Percentiles rank a stretch among this genome's conserved stretches.
These are phyloP conservation scores for Trichoderma arundinaceum DNA, from an alignment of 2,329 filamentous ascomycete species.

Conservation along the genomic window DNA sequence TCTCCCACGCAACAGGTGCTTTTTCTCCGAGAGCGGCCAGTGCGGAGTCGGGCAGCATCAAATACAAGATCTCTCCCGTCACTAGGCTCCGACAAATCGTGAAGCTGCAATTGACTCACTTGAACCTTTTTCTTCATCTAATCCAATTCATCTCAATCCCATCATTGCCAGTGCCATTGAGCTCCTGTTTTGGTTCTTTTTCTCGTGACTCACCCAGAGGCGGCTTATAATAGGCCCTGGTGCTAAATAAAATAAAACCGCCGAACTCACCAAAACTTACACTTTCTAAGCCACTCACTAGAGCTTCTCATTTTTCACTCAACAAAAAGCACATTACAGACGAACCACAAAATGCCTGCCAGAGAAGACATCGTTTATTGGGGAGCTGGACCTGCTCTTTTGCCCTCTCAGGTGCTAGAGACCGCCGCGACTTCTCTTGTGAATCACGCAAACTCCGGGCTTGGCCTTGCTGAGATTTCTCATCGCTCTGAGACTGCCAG, in stretches of 20 bases:
- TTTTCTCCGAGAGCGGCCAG: conserved; percentile 18
- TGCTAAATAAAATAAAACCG: not conserved
- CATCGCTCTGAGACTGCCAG: conserved; percentile 82
- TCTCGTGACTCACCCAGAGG: conserved; percentile 6
- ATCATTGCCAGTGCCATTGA: not conserved
- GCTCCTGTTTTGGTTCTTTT: not conserved
- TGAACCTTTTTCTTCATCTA: not conserved
- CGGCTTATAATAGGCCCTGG: not conserved
- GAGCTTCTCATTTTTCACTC: not conserved
- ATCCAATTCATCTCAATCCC: not conserved
- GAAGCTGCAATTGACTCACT: not conserved
- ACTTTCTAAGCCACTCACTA: not conserved
- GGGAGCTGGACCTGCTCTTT: conserved; percentile 84
- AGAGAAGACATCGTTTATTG: conserved; percentile 83
- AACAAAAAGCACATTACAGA: not conserved
- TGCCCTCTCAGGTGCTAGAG: conserved; percentile 83
- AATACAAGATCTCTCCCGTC: conserved; percentile 1
- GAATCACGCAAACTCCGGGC: conserved; percentile 75
- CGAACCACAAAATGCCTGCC: conserved; percentile 63
- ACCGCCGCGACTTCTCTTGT: conserved; percentile 76
- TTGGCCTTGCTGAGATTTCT: conserved; percentile 88
- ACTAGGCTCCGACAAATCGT: not conserved
- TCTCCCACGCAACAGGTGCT: too few relatives aligned
- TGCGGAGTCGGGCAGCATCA: conserved; percentile 6
- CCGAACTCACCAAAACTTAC: not conserved